Evolutionary conservation across 2,329 filamentous ascomycete genomes (phyloP).

Genomic region (Cercospora sp.): DNA sequence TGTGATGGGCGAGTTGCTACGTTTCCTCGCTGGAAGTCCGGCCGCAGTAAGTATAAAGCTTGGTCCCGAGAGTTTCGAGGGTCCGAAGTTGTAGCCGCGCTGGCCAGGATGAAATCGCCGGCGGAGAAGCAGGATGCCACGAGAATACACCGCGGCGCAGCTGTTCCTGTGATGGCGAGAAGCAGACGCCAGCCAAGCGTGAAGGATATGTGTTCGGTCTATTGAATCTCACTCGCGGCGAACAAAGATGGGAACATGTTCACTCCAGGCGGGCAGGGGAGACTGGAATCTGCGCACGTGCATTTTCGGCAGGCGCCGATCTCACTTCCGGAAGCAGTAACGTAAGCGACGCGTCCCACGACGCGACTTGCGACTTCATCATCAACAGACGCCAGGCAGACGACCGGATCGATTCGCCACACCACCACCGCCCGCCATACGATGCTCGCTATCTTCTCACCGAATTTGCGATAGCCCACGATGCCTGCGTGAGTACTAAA

Average conservation of each 20-base stretch:
- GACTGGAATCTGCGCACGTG: slow-evolving; percentile 8
- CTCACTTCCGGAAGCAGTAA: slow-evolving; percentile 5
- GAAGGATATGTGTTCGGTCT: slow-evolving; percentile 6
- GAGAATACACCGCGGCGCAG: not conserved
- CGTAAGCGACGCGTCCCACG: slow-evolving; percentile 1
- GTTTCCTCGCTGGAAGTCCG: slow-evolving; percentile 9
- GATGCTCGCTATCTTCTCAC: not conserved
- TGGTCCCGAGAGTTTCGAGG: slow-evolving; percentile 7
- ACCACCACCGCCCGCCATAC: slow-evolving; percentile 10
- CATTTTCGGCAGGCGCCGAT: slow-evolving; percentile 3
- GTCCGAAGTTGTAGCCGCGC: slow-evolving; percentile 8
- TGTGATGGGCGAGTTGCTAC: slow-evolving; percentile 2
- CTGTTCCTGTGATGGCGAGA: not conserved
- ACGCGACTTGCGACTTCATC: slow-evolving; percentile 19
- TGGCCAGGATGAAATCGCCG: slow-evolving; percentile 1
- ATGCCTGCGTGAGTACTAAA: slow-evolving; percentile 36
- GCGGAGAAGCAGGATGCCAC: slow-evolving; percentile 2
- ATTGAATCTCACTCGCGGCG: slow-evolving; percentile 22
- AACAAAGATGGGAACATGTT: slow-evolving; percentile 12
- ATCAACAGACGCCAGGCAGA: slow-evolving; percentile 16
- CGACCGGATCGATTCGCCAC: not conserved
- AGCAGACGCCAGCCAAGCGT: not conserved
- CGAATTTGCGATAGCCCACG: slow-evolving; percentile 14
- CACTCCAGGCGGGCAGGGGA: not conserved
- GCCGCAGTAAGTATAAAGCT: not conserved